Evolutionary conservation across 768 basidiomycete genomes (phyloP), one percentile per base, ranked within the genome.

Genomic region (Inosperma sp.): DNA sequence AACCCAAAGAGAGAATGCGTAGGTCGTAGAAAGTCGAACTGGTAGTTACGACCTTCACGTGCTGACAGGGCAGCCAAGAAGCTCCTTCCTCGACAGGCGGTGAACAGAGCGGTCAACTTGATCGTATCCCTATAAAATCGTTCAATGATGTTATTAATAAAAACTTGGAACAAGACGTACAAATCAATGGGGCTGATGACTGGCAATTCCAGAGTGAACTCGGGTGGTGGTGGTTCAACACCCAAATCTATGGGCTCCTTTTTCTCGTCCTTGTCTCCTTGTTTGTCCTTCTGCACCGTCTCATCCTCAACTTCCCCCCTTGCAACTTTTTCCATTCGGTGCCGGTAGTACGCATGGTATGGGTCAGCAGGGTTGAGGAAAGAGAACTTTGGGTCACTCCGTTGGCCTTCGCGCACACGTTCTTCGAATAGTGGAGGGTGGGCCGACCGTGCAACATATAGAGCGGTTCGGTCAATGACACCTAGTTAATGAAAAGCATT

Each of bases 281-380:
- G 65, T 44, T 76, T 73, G 13, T 74, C 76, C 60, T 78, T 81
- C 22, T 73, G 72, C 22, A 42, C 36, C 19, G 30, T 60, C 25
- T 86, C 88, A 31, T 89, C 89, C 12, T 80, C 73, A 7, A 80
- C 62, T 62, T 90, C 87, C 16, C 92, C 93, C 6, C 81, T 81
- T 46, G 80, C 72, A 55, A 93, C 81, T 64, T 83, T 84, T 41
- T 93, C 90, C 72, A 95, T 82, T 64, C 88, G 83, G 74, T 94
- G 83, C 64, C 89, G 84, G 66, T 99, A 99, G 72, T 99, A 98
- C 54, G 90, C 90, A 84, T 98, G 92, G 74, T 96, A 99, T 57
- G 96, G 92, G 77, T 99, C 96, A 42, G 82, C 82, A 55, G 91
- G 86, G 74, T 95, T 95, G 68, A 99, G 81, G 77, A 99, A 99